Base-by-base conservation (phyloP, 768 basidiomycete species). In the Phanerochaete carnosa region DNA sequence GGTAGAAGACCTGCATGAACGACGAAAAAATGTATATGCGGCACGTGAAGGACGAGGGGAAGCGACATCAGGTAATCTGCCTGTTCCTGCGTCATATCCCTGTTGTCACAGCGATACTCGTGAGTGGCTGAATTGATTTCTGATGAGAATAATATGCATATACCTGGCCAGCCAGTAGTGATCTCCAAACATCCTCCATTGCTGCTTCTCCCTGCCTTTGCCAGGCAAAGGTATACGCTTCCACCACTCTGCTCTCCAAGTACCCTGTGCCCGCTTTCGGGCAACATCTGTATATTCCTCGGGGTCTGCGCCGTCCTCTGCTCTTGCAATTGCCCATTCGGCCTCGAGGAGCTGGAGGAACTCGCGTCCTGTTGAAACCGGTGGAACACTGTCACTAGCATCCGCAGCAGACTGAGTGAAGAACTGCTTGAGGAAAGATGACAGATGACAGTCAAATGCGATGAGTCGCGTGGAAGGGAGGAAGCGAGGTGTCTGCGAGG, bases 1-100 rank as follows among this genome's bases (percentile, higher is more conserved):
- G 94, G 81, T 1, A 98, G 79, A 22, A 96, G 67, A 6, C 95
- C 95, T 1, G 86, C 95, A 65, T 97, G 94, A 1, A 88, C 91
- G 50, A 95, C 79, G 74, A 86, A 87, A 0, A 86, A 74, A 67
- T 95, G 92, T 2, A 89, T 83, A 2, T 80, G 80, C 0, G 94
- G 92, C 16, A 90, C 74, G 69, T 96, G 86, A 8, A 95, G 76
- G 51, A 81, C 78, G 30, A 94, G 75, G 0, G 95, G 95, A 0
- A 94, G 74, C n/a, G 82, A 75, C 30, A 83, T 71, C 29, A 97
- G 80, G 71, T 95, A 98, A n/a, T 76, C 66, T 63, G 86, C 91
- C 51, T 94, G 80, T 2, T 70, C 71, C 19, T 69, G 69, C n/a
- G 85, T 76, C 79, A 95, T 82, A 47, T 78, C 80, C 52, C 79